A percentile compares a stretch with the other conserved stretches of the same genome.
phyloP scores from a whole-genome alignment of 1,284 basidiomycete species.

The Mycosarcoma maydis region DNA sequence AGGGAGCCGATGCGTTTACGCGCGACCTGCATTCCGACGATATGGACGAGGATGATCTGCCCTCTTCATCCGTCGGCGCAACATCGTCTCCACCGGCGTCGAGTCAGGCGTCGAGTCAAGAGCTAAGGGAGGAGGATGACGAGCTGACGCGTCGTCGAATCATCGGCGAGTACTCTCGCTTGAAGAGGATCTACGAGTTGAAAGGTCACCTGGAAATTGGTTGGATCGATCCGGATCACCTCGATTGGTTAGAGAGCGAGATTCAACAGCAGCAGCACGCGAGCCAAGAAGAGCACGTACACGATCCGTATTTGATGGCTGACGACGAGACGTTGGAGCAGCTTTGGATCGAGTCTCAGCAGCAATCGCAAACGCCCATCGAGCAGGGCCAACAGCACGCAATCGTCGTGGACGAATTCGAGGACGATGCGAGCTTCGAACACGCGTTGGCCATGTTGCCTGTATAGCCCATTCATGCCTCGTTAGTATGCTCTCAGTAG shows the following conservation, averaged over 20 bases:
- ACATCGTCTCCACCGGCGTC: not conserved
- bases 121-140: slow-evolving; percentile 33
- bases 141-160: slow-evolving; percentile 36
- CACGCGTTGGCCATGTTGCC: slow-evolving; percentile 19
- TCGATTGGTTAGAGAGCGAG: slow-evolving; percentile 35
- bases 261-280: not conserved
- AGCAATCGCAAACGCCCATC: too few species aligned
- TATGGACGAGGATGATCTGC: slow-evolving; percentile 18
- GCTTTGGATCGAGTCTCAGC: slow-evolving; percentile 32
- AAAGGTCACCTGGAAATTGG: slow-evolving; percentile 44
- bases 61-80: too few species aligned
- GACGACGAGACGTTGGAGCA: slow-evolving; percentile 31
- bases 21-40: slow-evolving; percentile 24
- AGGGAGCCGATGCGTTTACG: slow-evolving; percentile 14
- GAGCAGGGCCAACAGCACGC: too few species aligned
- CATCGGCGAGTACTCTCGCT: slow-evolving; percentile 37
- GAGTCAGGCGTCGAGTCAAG: not conserved
- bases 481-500: too few species aligned
- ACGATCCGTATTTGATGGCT: slow-evolving; percentile 19
- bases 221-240: slow-evolving; percentile 47
- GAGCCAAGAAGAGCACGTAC: slow-evolving; percentile 1
- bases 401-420: too few species aligned
- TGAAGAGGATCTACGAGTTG: slow-evolving; percentile 42
- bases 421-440: slow-evolving; percentile 21
- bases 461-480: slow-evolving; percentile 1